Conservation (phyloP, 2,329 filamentous ascomycete species). For the Fonsecaea pedrosoi region DNA sequence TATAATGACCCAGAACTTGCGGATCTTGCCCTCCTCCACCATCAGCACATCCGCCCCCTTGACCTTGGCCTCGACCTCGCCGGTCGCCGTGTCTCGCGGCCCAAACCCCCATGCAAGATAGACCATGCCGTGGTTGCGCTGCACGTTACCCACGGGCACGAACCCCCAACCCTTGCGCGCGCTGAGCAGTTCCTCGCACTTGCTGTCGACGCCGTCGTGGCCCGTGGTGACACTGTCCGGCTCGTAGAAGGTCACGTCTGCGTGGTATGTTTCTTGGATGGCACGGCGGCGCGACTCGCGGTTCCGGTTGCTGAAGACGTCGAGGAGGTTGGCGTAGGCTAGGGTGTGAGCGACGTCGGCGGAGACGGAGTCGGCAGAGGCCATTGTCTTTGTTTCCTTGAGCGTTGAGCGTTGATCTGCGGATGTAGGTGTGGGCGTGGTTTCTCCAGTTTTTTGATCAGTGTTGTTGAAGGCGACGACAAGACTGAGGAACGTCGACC, state of each 20-base stretch:
- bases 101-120: conserved; percentile 23
- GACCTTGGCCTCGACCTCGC: conserved; percentile 16
- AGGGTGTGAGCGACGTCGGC: conserved; percentile 15
- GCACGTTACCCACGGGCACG: conserved; percentile 12
- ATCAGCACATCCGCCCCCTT: conserved; percentile 24
- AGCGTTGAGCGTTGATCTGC: not conserved
- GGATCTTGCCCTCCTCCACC: conserved; percentile 17
- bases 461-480: too few species aligned
- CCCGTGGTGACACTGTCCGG: conserved; percentile 15
- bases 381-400: not conserved
- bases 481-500: too few species aligned
- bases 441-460: not conserved
- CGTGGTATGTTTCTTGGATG: conserved; percentile 14
- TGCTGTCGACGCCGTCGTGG: conserved; percentile 16
- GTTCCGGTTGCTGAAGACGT: conserved; percentile 26
- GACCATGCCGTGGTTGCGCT: conserved; percentile 23
- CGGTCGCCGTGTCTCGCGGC: conserved; percentile 8
- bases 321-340: conserved; percentile 14
- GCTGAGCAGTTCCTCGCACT: conserved; percentile 14
- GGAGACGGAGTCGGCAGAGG: not conserved
- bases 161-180: conserved; percentile 19
- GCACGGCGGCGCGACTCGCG: conserved; percentile 3
- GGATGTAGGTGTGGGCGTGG: not conserved
- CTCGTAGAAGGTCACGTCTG: conserved; percentile 22
- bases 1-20: conserved; percentile 24